These are phyloP conservation scores for Talaromyces albobiverticillius DNA, from an alignment of 2,329 filamentous ascomycete genomes.

Conservation along the genomic window DNA sequence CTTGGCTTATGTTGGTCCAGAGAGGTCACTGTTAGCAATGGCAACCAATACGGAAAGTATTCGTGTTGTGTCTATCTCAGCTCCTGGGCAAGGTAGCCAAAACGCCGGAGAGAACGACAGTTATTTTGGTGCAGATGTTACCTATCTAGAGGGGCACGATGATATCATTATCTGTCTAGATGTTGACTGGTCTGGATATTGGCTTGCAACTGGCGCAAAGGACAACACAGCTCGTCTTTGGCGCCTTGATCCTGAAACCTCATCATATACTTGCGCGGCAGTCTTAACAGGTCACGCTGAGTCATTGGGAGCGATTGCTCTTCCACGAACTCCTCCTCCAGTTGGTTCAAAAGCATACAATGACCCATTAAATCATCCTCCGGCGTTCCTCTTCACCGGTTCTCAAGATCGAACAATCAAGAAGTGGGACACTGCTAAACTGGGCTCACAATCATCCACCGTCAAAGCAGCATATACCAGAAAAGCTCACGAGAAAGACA, in stretches of 20 bases:
- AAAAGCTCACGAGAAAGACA: constrained; percentile 97
- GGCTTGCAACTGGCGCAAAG: constrained; percentile 94
- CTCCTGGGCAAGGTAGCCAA: constrained; percentile 28
- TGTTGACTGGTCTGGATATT: constrained; percentile 94
- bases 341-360: constrained; percentile 67
- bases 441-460: constrained; percentile 46
- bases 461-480: constrained; percentile 72
- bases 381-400: constrained; percentile 81
- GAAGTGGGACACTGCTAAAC: constrained; percentile 76
- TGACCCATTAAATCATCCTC: constrained; percentile 75
- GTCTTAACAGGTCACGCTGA: constrained; percentile 90
- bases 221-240: constrained; percentile 93
- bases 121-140: constrained; percentile 89
- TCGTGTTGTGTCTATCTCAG: constrained; percentile 71
- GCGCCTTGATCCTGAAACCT: constrained; percentile 73
- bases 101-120: constrained; percentile 33
- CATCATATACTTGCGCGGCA: constrained; percentile 75
- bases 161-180: constrained; percentile 96
- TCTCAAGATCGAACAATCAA: constrained; percentile 96
- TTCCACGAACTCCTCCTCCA: constrained; percentile 68
- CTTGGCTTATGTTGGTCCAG: constrained; percentile 76
- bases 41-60: constrained; percentile 96
- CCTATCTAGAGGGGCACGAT: constrained; percentile 80
- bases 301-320: constrained; percentile 82
- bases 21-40: constrained; percentile 78